Evolutionary conservation across 2,329 filamentous ascomycete genomes (phyloP), one percentile per base, ranked within the genome.

Genomic region (Cordyceps javanica): DNA sequence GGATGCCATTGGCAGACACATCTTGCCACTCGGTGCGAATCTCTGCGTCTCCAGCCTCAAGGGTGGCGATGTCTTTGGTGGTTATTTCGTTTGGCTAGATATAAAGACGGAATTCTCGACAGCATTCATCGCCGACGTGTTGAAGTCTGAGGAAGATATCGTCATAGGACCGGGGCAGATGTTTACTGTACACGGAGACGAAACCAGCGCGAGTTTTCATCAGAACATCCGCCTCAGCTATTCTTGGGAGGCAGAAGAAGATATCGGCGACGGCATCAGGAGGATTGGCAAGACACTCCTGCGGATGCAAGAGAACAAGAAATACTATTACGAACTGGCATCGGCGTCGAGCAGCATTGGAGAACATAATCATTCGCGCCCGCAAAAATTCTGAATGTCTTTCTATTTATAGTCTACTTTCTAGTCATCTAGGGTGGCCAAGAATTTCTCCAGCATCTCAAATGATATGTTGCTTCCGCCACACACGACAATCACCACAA

Each of bases 51-150:
- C 66, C 19, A 70, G 64, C 11, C 72, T 80, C 57, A 65, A 69
- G 1, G 69, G 73, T 57, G 70, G 74, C 30, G 69, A 75, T 3
- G 70, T 86, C 3, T 87, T 86, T 26, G 91, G 91, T 0, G 91
- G 91, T 0, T 96, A 92, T 68, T 96, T 96, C 69, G 76, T 95
- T 46, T 96, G 91, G 91, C 70, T 95, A 30, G 79, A 77, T 1
- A 70, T 96, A 5, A 85, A 87, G 0, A 61, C 69, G 1, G 69
- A 61, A 56, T 44, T 75, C 3, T 72, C 87, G 56, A 75, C 78
- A 11, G 83, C 72, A 32, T 76, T 79, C 7, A 75, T 91, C 34
- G 81, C 82, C 7, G 72, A 77, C 63, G 74, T 76, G 39, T 86
- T 86, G 16, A 73, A 79, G 65, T 72, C 75, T 26, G 81, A 87